phyloP scores from a whole-genome alignment of 169 alveolate species.

The Cystoisospora suis region DNA sequence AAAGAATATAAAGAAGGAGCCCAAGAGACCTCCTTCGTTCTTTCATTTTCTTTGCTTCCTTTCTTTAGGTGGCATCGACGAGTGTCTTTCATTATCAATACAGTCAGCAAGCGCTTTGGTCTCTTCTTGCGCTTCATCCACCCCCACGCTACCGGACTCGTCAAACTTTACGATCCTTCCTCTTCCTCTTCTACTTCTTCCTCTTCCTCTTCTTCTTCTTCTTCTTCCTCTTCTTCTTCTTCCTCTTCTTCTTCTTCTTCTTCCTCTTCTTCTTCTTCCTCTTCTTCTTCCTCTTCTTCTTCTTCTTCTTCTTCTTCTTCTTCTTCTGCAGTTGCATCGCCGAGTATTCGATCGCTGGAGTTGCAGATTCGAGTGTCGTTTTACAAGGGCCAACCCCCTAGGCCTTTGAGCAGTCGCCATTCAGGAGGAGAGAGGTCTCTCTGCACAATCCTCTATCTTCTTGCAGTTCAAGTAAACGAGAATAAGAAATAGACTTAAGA shows the following conservation, averaged over 20 bases:
- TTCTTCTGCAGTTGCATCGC: background rate
- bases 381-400: background rate
- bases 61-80: background rate
- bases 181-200: slow-evolving; percentile 1
- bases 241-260: background rate
- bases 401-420: slow-evolving; percentile 7
- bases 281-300: background rate
- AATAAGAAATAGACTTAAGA: too few relatives aligned
- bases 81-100: background rate
- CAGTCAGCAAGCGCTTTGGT: background rate
- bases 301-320: background rate
- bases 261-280: background rate
- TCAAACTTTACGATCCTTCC: slow-evolving; percentile 1
- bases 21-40: background rate
- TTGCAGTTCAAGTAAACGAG: slow-evolving; percentile 20
- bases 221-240: background rate
- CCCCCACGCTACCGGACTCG: slow-evolving; percentile 14
- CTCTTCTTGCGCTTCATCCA: background rate
- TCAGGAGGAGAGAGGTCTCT: slow-evolving; percentile 35
- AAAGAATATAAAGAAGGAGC: background rate
- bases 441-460: slow-evolving; percentile 24
- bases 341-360: background rate
- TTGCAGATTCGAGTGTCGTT: background rate
- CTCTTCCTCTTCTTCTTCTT: background rate
- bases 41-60: background rate